Conservation (phyloP, 1,139 yeast genomes). For the Candida pseudocylindracea region DNA sequence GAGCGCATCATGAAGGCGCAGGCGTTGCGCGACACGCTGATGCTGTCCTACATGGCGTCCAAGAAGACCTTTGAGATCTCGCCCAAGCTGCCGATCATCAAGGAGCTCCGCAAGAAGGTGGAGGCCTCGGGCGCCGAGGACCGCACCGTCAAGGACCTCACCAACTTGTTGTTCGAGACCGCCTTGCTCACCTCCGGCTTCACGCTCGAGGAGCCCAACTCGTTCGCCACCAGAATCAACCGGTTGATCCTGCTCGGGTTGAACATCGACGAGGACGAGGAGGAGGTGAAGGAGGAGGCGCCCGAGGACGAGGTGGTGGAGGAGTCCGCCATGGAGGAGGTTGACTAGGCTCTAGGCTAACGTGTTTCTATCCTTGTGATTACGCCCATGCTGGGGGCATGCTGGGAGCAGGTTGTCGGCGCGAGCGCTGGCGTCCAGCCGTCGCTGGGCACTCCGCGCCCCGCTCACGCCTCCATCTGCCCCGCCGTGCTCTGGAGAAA, state of each 20-base stretch:
- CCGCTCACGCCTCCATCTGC: background rate
- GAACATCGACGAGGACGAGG: conserved; percentile 85
- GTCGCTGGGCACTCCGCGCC: too few species aligned
- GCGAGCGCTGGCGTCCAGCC: too few species aligned
- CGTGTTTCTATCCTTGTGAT: too few species aligned
- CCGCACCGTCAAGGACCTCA: conserved; percentile 95
- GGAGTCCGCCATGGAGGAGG: conserved; percentile 98
- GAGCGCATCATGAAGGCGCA: conserved; percentile 99
- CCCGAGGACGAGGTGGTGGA: conserved; percentile 41
- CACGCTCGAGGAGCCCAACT: conserved; percentile 94
- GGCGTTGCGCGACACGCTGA: conserved; percentile 95
- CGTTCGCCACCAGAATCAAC: conserved; percentile 95
- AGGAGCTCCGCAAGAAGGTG: conserved; percentile 89
- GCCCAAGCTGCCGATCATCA: conserved; percentile 88
- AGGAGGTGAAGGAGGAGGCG: conserved; percentile 20
- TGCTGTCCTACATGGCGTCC: conserved; percentile 99
- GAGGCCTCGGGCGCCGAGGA: conserved; percentile 95
- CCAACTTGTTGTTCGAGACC: conserved; percentile 90
- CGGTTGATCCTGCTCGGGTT: conserved; percentile 95
- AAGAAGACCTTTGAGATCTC: conserved; percentile 98
- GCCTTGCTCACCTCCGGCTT: conserved; percentile 97
- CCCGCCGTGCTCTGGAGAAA: background rate
- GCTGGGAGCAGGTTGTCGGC: too few species aligned
- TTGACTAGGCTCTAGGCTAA: conserved; percentile 39
- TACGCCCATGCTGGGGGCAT: too few species aligned